Base-by-base conservation (phyloP, 441 rosid species). In the Dalechampia spathulata region DNA sequence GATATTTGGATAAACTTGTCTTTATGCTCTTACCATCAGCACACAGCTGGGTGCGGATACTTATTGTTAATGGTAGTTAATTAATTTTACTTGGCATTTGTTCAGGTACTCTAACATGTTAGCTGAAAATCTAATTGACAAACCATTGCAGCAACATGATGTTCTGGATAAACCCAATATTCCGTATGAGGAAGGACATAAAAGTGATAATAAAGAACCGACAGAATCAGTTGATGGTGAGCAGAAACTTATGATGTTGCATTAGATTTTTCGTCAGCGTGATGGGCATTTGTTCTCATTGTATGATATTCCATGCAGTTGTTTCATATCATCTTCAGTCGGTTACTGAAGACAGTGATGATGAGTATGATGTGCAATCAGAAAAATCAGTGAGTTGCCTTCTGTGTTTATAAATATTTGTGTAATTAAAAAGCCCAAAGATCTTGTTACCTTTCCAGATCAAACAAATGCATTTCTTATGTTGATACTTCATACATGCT, bases 51-150 rank as follows among this genome's bases (percentile, higher is more conserved):
- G 15, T 58, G 6, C 45, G 11, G 7, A 14, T 14, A 19, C 43
- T 54, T 25, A 27, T 3, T 34, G n/a, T 27, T 57, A 19, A 16
- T 65, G 49, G 32, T 41, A 11, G 20, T 49, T 26, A 55, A 57
- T 58, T 68, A 40, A 60, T 56, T 28, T 49, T 55, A 3, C 43
- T 40, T 27, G 49, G 46, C 22, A 23, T 58, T 30, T 17, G 45
- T 67, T 69, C 61, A 94, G 99, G 83, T 94, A 94, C 83, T 94
- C 99, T 58, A 90, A 96, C 47, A 94, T 94, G 99, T 75, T 94
- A 60, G 99, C 99, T 28, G 99, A 94, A 85, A 94, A 94, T 75
- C 78, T 94, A 52, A 87, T 71, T 62, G 96, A 90, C 58, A 77
- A 70, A 60, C 83, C 74, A 32, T 62, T 58, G 51, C 79, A 71